Evolutionary conservation across 345 rosid species (phyloP).

Genomic region (Hibiscus mutabilis): DNA sequence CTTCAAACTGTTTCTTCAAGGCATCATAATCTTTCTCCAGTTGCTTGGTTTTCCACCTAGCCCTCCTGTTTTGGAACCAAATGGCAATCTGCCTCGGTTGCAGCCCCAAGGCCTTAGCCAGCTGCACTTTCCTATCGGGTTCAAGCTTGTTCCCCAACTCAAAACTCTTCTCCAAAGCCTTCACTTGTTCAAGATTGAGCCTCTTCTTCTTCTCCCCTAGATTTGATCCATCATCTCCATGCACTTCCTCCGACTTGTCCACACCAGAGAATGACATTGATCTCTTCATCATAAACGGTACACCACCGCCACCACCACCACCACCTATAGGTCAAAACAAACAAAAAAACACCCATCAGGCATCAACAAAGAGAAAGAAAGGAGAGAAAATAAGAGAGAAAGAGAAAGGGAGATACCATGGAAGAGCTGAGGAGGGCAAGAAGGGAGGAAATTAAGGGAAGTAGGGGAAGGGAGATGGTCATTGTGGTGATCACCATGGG

Average conservation of each 20-base stretch:
- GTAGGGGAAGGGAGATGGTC: conserved; percentile 55
- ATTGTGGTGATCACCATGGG: conserved; percentile 50
- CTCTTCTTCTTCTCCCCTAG: conserved; percentile 81
- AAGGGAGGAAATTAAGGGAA: conserved; percentile 42
- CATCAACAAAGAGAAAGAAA: not conserved
- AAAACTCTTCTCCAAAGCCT: conserved; percentile 68
- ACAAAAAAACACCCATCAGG: not conserved
- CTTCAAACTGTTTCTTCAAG: conserved; percentile 58
- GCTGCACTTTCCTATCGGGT: conserved; percentile 70
- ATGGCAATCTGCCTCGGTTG: conserved; percentile 73
- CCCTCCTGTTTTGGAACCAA: conserved; percentile 79
- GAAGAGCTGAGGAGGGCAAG: conserved; percentile 69
- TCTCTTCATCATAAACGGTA: conserved; percentile 70
- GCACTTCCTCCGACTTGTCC: conserved; percentile 44
- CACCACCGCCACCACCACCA: not conserved
- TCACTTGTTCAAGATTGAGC: conserved; percentile 66
- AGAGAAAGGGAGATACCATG: conserved; percentile 33
- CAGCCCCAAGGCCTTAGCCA: conserved; percentile 59
- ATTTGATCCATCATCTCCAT: conserved; percentile 74
- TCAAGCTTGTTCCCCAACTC: conserved; percentile 75
- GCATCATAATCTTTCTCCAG: conserved; percentile 65
- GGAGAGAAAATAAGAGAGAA: not conserved
- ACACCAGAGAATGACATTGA: conserved; percentile 68
- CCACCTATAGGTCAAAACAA: conserved; percentile 13
- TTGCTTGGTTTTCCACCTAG: conserved; percentile 81